Conservation (phyloP, 176 grass and related monocot species). For the Raddia distichophylla region DNA sequence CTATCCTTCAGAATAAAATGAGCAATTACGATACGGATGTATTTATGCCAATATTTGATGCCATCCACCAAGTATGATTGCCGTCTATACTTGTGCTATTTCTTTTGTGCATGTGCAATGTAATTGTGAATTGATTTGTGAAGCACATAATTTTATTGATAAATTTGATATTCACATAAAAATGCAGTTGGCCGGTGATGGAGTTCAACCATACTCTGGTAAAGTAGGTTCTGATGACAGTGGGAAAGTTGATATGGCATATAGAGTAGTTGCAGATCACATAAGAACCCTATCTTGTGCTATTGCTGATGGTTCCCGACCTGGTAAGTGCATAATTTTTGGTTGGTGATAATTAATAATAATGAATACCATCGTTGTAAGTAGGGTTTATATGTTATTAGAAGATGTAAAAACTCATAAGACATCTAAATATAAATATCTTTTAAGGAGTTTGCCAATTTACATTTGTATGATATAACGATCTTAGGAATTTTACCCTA, state of each 20-base stretch:
- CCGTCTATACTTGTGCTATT: neutral
- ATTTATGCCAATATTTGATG: constrained; percentile 88
- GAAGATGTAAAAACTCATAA: neutral
- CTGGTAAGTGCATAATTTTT: constrained; percentile 58
- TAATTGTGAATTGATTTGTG: neutral
- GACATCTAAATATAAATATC: neutral
- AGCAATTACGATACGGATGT: constrained; percentile 95
- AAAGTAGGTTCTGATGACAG: constrained; percentile 77
- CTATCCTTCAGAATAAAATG: constrained; percentile 97
- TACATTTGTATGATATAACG: neutral
- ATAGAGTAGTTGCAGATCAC: constrained; percentile 95
- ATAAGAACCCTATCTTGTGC: constrained; percentile 90
- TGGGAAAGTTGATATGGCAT: constrained; percentile 96
- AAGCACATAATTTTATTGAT: constrained; percentile 27
- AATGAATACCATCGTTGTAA: neutral
- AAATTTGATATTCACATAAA: constrained; percentile 31
- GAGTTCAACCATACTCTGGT: constrained; percentile 65
- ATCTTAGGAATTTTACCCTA: neutral
- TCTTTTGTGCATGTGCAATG: constrained; percentile 16
- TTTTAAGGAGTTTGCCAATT: neutral
- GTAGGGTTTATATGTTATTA: neutral
- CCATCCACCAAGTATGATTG: constrained; percentile 75
- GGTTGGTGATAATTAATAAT: constrained; percentile 17
- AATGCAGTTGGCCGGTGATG: constrained; percentile 59
- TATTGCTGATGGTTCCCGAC: constrained; percentile 90